Evolutionary conservation across 345 rosid genomes (phyloP).

Genomic region (Corymbia maculata): DNA sequence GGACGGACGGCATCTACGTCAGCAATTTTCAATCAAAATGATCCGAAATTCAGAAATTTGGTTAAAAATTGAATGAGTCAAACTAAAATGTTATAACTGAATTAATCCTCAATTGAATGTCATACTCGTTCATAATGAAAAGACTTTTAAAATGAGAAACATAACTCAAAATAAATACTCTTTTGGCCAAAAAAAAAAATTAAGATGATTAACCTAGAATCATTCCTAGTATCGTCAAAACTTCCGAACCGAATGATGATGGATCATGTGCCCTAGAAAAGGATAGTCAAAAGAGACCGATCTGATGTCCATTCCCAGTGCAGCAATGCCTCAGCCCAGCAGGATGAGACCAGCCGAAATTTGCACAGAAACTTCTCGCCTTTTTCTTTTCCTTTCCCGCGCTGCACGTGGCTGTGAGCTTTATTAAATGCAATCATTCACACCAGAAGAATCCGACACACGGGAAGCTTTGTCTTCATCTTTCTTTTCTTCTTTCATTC

Average conservation of each 20-base stretch:
- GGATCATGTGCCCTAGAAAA: neutral
- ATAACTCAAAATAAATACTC: neutral
- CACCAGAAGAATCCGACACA: neutral
- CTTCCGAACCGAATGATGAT: neutral
- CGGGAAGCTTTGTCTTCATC: neutral
- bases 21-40: rapidly evolving
- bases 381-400: neutral
- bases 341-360: neutral
- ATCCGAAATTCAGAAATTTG: rapidly evolving
- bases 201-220: neutral
- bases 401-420: neutral
- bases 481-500: neutral
- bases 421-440: neutral
- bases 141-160: neutral
- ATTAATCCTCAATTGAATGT: neutral
- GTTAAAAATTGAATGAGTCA: neutral
- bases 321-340: neutral
- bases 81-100: neutral
- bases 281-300: neutral
- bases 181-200: neutral
- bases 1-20: rapidly evolving
- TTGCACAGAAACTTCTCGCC: neutral
- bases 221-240: neutral
- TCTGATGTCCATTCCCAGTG: neutral
- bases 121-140: neutral